phyloP scores from a whole-genome alignment of 768 basidiomycete genomes.

The Phlebiopsis flavidoalba region DNA sequence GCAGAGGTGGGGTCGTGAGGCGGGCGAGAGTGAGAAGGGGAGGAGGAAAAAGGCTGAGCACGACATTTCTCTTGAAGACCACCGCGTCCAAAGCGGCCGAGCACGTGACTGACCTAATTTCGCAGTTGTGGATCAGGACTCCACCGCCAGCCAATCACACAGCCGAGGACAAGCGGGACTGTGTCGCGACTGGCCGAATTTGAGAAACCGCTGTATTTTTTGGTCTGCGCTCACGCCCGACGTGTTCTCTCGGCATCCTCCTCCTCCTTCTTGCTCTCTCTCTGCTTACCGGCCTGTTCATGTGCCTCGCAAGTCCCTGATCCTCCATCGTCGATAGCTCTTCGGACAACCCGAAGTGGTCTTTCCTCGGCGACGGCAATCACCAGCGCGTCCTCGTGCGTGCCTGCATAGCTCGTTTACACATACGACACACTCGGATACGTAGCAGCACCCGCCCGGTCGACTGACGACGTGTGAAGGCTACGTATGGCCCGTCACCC shows the following conservation, averaged over 20 bases:
- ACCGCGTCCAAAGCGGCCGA: slow-evolving; percentile 4
- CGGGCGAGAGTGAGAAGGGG: not conserved
- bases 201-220: not conserved
- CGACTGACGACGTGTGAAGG: not conserved
- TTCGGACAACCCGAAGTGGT: not conserved
- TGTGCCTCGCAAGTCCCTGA: too few species aligned
- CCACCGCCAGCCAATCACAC: not conserved
- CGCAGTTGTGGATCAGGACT: not conserved
- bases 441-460: not conserved
- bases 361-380: not conserved
- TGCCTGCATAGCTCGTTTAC: too few species aligned
- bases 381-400: too few species aligned
- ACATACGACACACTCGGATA: too few species aligned
- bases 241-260: not conserved
- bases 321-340: not conserved
- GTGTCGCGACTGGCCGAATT: not conserved
- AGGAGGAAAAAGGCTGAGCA: not conserved
- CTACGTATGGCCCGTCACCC: not conserved
- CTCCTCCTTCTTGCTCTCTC: not conserved
- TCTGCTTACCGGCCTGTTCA: too few species aligned
- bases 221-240: too few species aligned
- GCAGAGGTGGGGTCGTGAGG: not conserved
- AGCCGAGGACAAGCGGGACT: not conserved
- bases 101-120: not conserved
- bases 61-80: slow-evolving; percentile 5